Evolutionary conservation across 352 stramenopile species (phyloP).

Genomic region (Thraustochytrium striatum): DNA sequence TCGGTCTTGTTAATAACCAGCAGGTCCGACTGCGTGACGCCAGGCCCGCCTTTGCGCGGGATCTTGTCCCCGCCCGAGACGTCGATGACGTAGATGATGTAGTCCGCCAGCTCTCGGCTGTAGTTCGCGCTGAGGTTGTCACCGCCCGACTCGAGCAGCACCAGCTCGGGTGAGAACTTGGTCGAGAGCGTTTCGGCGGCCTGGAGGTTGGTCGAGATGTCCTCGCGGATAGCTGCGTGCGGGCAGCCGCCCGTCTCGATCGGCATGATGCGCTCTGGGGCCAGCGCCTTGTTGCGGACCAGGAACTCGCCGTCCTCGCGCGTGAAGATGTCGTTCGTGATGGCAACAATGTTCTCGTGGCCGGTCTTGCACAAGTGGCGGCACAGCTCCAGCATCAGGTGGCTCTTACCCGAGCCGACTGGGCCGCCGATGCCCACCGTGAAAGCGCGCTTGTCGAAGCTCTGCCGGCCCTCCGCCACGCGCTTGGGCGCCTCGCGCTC

Average conservation of each 20-base stretch:
- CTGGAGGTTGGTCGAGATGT: conserved; percentile 92
- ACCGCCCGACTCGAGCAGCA: conserved; percentile 79
- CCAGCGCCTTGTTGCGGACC: conserved; percentile 81
- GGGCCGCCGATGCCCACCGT: conserved; percentile 93
- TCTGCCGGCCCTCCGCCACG: conserved; percentile 60
- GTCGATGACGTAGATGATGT: conserved; percentile 98
- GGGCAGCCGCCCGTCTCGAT: conserved; percentile 97
- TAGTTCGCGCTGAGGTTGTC: conserved; percentile 98
- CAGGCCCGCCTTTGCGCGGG: conserved; percentile 91
- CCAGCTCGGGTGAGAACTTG: conserved; percentile 71
- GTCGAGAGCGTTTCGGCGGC: conserved; percentile 89
- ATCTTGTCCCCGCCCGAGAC: conserved; percentile 96
- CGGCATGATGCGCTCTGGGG: conserved; percentile 79
- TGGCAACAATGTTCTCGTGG: conserved; percentile 69
- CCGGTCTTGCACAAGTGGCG: conserved; percentile 69
- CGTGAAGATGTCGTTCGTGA: conserved; percentile 99
- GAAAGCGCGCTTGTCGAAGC: conserved; percentile 74
- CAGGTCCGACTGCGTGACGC: conserved; percentile 94
- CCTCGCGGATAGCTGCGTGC: conserved; percentile 92
- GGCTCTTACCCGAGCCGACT: conserved; percentile 88
- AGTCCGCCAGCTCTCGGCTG: conserved; percentile 92
- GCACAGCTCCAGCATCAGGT: conserved; percentile 86
- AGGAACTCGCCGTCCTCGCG: conserved; percentile 97
- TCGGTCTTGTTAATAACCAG: conserved; percentile 99
- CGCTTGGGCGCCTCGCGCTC: conserved; percentile 61